Base-by-base conservation (phyloP, 345 rosid genomes). In the Cardamine resedifolia region DNA sequence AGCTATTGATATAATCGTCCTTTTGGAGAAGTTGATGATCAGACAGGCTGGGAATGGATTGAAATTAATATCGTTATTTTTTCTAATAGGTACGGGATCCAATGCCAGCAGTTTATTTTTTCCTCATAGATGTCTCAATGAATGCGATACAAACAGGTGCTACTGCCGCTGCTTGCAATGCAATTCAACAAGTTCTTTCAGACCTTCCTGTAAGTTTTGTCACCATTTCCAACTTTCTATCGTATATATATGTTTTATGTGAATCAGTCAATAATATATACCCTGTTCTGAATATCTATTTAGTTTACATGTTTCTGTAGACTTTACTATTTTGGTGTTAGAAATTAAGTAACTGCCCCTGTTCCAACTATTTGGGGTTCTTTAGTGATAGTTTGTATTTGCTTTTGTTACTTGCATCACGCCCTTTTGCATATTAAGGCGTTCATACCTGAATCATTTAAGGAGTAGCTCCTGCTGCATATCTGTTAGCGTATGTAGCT, bases 151-250 rank as follows among this genome's bases (percentile, higher is more conserved):
- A 87, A 79, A 92, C 92, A 39, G 93, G 96, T 76, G 96, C 96
- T 47, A 88, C 98, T 72, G 98, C 98, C 56, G 96, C 96, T 55
- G 96, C 98, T 70, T 92, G 98, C 81, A 85, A 85, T 79, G 92
- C 96, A 38, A 86, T 92, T 59, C 85, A 70, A 81, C 96, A 92
- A 92, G 96, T 92, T 65, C 83, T 92, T 78, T 73, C 82, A 73
- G 96, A 92, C 79, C 90, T 92, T 85, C 96, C 98, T 19, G 98
- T 92, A 74, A 85, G 96, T 83, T 70, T 27, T 53, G 21, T 55
- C 57, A 28, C 55, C 51, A 30, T 74, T 51, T 72, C 66, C 43
- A 69, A 21, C 77, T 31, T 59, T 57, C 8, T 16, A 34, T 49
- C 14, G 49, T 58, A 14, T 48, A 28, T 67, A 28, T 18, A 59